phyloP scores from a whole-genome alignment of 2,329 filamentous ascomycete species.

The Diaporthe citri region DNA sequence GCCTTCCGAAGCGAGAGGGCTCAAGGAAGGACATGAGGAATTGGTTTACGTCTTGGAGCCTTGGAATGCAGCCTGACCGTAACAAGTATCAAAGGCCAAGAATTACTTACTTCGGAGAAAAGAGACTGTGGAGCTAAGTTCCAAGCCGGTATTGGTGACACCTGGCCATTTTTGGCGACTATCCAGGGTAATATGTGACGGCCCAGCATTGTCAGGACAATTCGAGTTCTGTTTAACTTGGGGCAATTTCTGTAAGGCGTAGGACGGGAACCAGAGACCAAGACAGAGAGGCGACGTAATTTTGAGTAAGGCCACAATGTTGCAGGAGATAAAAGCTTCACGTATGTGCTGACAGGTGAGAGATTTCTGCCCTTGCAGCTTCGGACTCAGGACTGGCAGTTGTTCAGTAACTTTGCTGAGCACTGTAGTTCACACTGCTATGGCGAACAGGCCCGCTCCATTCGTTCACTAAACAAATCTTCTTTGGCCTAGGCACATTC shows the following conservation, averaged over 20 bases:
- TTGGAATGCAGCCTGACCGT: not conserved
- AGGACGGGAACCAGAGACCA: not conserved
- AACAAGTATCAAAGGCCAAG: too few species aligned
- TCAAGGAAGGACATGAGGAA: too few species aligned
- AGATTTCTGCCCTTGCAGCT: not conserved
- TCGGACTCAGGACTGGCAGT: not conserved
- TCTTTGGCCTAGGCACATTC: not conserved
- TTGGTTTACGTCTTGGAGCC: too few species aligned
- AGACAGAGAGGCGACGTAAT: not conserved
- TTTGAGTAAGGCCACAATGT: too few species aligned
- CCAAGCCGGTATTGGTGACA: slow-evolving; percentile 15
- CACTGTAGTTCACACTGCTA: not conserved
- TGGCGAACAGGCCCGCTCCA: not conserved
- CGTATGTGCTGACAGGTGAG: not conserved
- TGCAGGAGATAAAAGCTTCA: not conserved
- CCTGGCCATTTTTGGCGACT: slow-evolving; percentile 8
- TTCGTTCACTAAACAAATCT: not conserved
- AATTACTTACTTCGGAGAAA: slow-evolving; percentile 3
- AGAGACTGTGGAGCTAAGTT: slow-evolving; percentile 13
- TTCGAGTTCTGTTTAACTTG: too few species aligned
- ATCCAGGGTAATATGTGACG: not conserved
- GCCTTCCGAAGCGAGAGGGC: too few species aligned
- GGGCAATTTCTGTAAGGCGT: too few species aligned
- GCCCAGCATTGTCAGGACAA: not conserved
- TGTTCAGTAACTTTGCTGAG: not conserved